Evolutionary conservation across 768 basidiomycete species (phyloP).

Genomic region (Boletus reticulatus): DNA sequence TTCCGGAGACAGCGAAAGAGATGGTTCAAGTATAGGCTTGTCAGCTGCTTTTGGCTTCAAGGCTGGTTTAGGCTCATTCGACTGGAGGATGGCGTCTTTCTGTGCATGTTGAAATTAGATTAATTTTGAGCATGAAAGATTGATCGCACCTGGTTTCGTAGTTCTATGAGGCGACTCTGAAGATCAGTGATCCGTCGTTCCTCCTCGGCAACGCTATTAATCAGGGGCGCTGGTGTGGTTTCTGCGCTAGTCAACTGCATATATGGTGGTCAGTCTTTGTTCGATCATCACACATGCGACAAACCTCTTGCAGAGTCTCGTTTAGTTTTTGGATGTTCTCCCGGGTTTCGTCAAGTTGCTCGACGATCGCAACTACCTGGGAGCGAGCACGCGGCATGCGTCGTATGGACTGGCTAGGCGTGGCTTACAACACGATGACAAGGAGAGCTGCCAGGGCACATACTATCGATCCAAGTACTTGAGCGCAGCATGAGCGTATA

Average conservation of each 20-base stretch:
- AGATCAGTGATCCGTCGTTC: constrained; percentile 42
- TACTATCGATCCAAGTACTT: constrained; percentile 80
- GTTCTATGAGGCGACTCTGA: constrained; percentile 40
- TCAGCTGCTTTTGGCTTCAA: constrained; percentile 9
- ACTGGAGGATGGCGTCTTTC: constrained; percentile 29
- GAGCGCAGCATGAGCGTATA: constrained; percentile 72
- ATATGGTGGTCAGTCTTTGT: not conserved
- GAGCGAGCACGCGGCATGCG: constrained; percentile 50
- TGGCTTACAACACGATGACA: constrained; percentile 29
- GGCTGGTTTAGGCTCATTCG: constrained; percentile 14
- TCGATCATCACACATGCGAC: constrained; percentile 13
- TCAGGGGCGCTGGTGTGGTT: constrained; percentile 22
- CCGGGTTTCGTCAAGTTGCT: constrained; percentile 37
- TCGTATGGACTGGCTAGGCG: constrained; percentile 42
- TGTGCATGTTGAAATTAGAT: constrained; percentile 5
- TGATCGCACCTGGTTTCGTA: constrained; percentile 37
- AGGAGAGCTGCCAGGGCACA: constrained; percentile 27
- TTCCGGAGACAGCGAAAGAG: constrained; percentile 19
- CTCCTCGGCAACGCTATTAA: constrained; percentile 36
- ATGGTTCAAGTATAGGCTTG: constrained; percentile 12
- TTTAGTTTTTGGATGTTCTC: constrained; percentile 36
- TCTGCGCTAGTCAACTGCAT: constrained; percentile 17
- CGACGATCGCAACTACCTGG: constrained; percentile 36
- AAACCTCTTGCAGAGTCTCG: constrained; percentile 40
- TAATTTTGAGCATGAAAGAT: not conserved